Evolutionary conservation across 2,329 filamentous ascomycete species (phyloP).

Genomic region (Trichoderma simmonsii): DNA sequence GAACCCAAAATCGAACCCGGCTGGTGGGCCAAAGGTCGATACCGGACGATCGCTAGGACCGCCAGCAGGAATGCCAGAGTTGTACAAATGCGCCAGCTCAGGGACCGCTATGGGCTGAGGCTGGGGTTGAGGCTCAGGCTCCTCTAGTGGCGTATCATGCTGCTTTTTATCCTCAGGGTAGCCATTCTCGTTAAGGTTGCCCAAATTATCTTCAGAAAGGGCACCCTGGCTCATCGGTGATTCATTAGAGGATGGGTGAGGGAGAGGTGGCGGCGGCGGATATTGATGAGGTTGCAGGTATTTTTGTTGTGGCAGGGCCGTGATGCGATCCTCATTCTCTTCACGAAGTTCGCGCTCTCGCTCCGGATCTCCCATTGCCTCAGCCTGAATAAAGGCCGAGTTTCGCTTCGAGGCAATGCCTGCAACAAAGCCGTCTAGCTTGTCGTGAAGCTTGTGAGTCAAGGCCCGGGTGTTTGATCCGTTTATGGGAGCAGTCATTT

Average conservation of each 20-base stretch:
- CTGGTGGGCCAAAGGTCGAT: conserved; percentile 57
- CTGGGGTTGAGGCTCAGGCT: conserved; percentile 24
- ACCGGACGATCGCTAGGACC: conserved; percentile 43
- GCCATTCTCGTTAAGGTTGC: conserved; percentile 21
- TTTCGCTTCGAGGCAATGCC: conserved; percentile 84
- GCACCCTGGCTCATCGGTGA: conserved; percentile 26
- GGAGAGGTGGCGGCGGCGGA: conserved; percentile 30
- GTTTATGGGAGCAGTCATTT: conserved; percentile 46
- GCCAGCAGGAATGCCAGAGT: conserved; percentile 37
- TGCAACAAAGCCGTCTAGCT: conserved; percentile 82
- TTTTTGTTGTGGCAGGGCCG: conserved; percentile 69
- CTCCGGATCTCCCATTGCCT: conserved; percentile 75
- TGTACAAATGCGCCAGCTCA: conserved; percentile 57
- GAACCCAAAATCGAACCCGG: conserved; percentile 76
- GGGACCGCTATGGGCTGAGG: conserved; percentile 41
- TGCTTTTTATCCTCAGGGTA: conserved; percentile 44
- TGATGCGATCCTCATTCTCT: conserved; percentile 82
- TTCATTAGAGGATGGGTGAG: conserved; percentile 26
- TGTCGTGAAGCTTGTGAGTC: conserved; percentile 77
- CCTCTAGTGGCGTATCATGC: conserved; percentile 26
- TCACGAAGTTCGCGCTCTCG: conserved; percentile 73
- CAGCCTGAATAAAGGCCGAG: conserved; percentile 76
- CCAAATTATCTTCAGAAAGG: conserved; percentile 44
- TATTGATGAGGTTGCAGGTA: conserved; percentile 55
- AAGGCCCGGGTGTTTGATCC: conserved; percentile 50